Evolutionary conservation across 2,329 filamentous ascomycete genomes (phyloP), one percentile per base, ranked within the genome.

Genomic region (Botrytis aclada): DNA sequence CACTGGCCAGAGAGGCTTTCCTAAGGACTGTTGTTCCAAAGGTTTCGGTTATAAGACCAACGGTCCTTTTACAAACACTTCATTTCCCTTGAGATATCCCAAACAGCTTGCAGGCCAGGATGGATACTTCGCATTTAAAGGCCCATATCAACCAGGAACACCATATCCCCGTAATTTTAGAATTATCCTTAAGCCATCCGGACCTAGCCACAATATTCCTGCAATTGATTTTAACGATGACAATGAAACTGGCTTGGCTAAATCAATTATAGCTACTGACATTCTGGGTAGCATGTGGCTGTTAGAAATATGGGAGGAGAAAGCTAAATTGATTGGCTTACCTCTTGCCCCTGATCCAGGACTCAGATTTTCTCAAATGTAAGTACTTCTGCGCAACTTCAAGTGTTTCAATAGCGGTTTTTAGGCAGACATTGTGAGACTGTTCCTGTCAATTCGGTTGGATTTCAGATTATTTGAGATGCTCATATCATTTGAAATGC

Each of bases 151-250:
- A 39, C 62, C 62, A 66, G 37, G n/a, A 32, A n/a, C 70, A 58
- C n/a, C 29, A 29, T 61, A 58, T 51, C 39, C 43, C 14, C 60
- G 37, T 9, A 77, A 74, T 51, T 76, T 73, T 62, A 74, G 72
- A 67, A 43, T 76, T 29, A 34, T 66, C 6, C 69, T 77, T 5
- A 39, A 37, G 4, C 71, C 77, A 10, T 76, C 74, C 8, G 9
- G 7, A 41, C 16, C 54, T 37, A 32, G 22, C 22, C 62, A 75
- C 45, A 81, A 81, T 56, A 77, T 81, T n/a, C 80, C 80, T 1
- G 77, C 76, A 3, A 67, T 81, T 20, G 74, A 76, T 34, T 81
- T 81, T 63, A 72, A 74, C 4, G 76, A 74, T 64, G 71, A 77
- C 58, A 25, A 77, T 63, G 22, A 61, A 1, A 34, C 73, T 56